These are phyloP conservation scores for Meripilus lineatus DNA, from an alignment of 1,284 basidiomycete species.

Conservation along the genomic window DNA sequence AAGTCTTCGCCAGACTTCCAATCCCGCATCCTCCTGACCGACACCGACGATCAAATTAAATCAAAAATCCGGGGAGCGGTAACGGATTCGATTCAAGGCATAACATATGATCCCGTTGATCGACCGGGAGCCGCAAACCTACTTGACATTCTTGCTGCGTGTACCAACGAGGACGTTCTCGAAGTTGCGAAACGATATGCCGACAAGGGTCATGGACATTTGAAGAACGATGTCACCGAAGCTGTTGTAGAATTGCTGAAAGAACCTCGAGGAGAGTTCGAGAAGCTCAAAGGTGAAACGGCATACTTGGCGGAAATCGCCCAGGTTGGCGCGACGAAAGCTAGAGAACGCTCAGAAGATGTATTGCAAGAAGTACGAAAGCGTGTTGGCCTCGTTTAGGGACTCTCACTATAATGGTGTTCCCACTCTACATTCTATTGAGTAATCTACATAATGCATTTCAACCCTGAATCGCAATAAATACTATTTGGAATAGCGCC, in stretches of 20 bases:
- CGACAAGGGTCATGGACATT: conserved; percentile 54
- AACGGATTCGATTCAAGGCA: conserved; percentile 72
- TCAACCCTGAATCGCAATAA: no score
- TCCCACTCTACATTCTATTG: no score
- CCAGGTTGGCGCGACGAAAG: conserved; percentile 57
- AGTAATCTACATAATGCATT: no score
- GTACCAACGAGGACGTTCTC: conserved; percentile 45
- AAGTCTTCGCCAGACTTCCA: conserved; percentile 80
- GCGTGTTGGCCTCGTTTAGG: conserved; percentile 57
- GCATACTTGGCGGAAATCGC: conserved; percentile 65
- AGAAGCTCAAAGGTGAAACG: conserved; percentile 55
- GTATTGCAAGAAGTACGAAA: conserved; percentile 69
- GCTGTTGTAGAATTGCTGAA: conserved; percentile 69
- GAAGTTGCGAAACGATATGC: conserved; percentile 48
- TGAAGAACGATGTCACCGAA: conserved; percentile 75
- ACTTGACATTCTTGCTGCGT: conserved; percentile 72
- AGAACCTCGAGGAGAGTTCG: conserved; percentile 67
- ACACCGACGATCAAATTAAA: conserved; percentile 56
- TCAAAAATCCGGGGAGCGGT: conserved; percentile 79
- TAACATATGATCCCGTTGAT: conserved; percentile 73
- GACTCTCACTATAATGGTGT: no score
- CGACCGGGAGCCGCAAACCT: conserved; percentile 87
- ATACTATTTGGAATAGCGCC: no score
- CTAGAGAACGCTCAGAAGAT: conserved; percentile 51
- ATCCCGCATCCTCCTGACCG: conserved; percentile 88